Percentiles rank a stretch among this genome's conserved stretches.
These are phyloP conservation scores for Chlorophyllum brunneum DNA, from an alignment of 768 basidiomycete species.

Conservation along the genomic window DNA sequence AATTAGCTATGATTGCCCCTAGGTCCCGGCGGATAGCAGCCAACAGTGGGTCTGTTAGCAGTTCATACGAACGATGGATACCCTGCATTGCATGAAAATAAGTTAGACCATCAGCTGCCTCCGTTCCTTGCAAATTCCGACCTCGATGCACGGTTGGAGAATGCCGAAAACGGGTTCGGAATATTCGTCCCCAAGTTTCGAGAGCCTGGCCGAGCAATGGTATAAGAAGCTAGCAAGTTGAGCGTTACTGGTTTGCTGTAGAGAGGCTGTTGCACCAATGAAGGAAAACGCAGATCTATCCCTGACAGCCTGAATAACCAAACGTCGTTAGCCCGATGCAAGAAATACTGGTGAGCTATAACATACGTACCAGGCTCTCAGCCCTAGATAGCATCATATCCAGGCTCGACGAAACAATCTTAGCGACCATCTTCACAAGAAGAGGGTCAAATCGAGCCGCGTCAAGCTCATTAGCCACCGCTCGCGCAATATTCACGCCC, in stretches of 20 bases:
- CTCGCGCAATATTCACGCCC: conserved; percentile 71
- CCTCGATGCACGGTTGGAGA: conserved; percentile 56
- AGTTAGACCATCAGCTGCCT: neutral
- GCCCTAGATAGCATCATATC: conserved; percentile 62
- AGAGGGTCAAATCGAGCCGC: conserved; percentile 91
- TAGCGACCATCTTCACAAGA: conserved; percentile 74
- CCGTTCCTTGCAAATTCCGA: conserved; percentile 27
- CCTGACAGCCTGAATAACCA: conserved; percentile 50
- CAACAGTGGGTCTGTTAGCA: conserved; percentile 58
- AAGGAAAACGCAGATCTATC: conserved; percentile 79
- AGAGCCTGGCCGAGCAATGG: conserved; percentile 66
- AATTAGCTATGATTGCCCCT: conserved; percentile 68
- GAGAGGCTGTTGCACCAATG: conserved; percentile 71
- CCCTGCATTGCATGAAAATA: conserved; percentile 32
- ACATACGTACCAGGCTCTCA: conserved; percentile 64
- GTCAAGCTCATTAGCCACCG: conserved; percentile 88
- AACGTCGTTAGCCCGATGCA: conserved; percentile 3
- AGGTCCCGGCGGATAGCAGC: conserved; percentile 77
- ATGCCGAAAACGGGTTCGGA: conserved; percentile 50
- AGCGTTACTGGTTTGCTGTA: conserved; percentile 75
- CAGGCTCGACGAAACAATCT: conserved; percentile 62
- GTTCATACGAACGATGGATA: conserved; percentile 46
- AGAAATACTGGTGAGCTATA: neutral
- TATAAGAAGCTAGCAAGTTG: conserved; percentile 78
- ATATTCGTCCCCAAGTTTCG: conserved; percentile 67